Percentiles rank a stretch among this genome's conserved stretches.
phyloP scores from a whole-genome alignment of 1,139 yeast genomes.

The Sugiyamaella grinbergsii region DNA sequence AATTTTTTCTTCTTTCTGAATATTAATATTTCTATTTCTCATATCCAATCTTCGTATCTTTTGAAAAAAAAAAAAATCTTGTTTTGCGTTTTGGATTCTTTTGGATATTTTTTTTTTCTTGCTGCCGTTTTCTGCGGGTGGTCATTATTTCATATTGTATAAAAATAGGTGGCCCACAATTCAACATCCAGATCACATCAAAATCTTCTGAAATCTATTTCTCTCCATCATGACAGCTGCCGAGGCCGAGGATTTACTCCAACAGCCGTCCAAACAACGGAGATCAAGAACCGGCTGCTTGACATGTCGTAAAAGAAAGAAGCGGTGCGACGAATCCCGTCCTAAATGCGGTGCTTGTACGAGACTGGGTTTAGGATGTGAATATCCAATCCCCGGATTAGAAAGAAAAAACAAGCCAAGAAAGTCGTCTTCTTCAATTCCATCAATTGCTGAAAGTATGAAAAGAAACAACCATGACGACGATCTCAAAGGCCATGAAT shows the following conservation, averaged over 20 bases:
- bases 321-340: constrained; percentile 66
- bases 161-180: no score
- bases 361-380: constrained; percentile 56
- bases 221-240: no score
- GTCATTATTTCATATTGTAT: no score
- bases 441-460: constrained; percentile 9
- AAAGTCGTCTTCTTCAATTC: constrained; percentile 4
- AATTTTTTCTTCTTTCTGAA: no score
- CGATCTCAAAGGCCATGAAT: neutral
- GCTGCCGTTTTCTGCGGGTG: no score
- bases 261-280: constrained; percentile 16
- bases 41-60: no score
- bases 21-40: no score
- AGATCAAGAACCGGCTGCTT: constrained; percentile 60
- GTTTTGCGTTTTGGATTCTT: no score
- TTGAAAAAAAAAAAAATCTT: no score
- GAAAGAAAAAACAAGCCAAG: constrained; percentile 48
- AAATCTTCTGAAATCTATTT: no score
- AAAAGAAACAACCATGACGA: neutral
- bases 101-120: no score
- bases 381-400: constrained; percentile 55
- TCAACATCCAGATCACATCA: no score
- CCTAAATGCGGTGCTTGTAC: constrained; percentile 65
- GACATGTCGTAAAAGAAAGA: constrained; percentile 64
- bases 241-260: constrained; percentile 3